Base-by-base conservation (phyloP, 129 eudicot species). In the Deinandra increscens region DNA sequence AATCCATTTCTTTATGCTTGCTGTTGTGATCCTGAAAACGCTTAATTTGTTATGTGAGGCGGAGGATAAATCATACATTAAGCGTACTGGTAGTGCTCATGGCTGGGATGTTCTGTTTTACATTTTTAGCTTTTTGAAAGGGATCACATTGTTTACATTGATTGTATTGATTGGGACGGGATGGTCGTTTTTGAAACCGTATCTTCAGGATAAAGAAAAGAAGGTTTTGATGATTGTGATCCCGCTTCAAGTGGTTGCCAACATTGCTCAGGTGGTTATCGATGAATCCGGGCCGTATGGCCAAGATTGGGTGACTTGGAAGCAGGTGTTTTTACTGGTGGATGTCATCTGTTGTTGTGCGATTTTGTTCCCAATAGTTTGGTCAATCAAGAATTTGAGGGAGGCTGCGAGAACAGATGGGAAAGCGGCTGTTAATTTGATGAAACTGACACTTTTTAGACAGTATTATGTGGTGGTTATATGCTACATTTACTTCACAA, bases 101-200 rank as follows among this genome's bases (percentile, higher is more conserved):
- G 97, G 97, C 0, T 91, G 97, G 97, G 97, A 91, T 82, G 89
- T 87, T 15, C 42, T 85, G 81, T 91, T 91, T 56, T 91, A 91
- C 50, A 85, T 91, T 3, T 91, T 91, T 60, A 85, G 90, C 18
- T 91, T 91, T 14, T 23, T 91, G 66, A 87, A 85, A 42, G 97
- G 95, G 5, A 81, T 88, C 9, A 79, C 82, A 8, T 55, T 91
- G 81, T 87, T 91, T 33, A 83, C 97, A 0, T 53, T 91, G 82
- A 91, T 87, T 20, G 96, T 87, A 8, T 71, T 87, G 78, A 91
- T 91, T 19, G 97, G 97, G n/a, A 91, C 97, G 0, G 95, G 95
- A 0, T 91, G 97, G 97, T 91, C 97, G 37, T 83, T 87, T 20
- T 66, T 91, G 84, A 90, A 90, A 65, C 97, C 97, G 0, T 91